Conservation (phyloP, 371 early-diverging fungal species). For the Circinella umbellata region DNA sequence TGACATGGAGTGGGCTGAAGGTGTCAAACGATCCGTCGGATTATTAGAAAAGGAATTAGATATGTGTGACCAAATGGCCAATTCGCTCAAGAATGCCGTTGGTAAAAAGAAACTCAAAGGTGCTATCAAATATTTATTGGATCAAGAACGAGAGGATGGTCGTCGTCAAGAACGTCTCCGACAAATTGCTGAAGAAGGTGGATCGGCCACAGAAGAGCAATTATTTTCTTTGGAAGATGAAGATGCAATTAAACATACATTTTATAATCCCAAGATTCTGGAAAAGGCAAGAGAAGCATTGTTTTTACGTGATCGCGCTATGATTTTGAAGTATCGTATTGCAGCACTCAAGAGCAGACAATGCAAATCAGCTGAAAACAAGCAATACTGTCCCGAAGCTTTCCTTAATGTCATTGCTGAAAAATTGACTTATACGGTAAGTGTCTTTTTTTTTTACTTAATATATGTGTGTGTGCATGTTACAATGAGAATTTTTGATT, state of each 20-base stretch:
- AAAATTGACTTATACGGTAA: slow-evolving; percentile 86
- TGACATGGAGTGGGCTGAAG: slow-evolving; percentile 92
- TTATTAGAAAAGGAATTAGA: slow-evolving; percentile 81
- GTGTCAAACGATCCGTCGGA: slow-evolving; percentile 73
- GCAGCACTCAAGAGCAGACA: slow-evolving; percentile 79
- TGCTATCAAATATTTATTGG: slow-evolving; percentile 73
- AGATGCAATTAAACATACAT: slow-evolving; percentile 48
- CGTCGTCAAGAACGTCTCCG: slow-evolving; percentile 47
- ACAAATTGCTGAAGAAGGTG: slow-evolving; percentile 30
- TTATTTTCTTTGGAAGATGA: slow-evolving; percentile 34
- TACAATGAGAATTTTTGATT: too few relatives aligned
- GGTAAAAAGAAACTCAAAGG: slow-evolving; percentile 85
- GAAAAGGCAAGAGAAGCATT: slow-evolving; percentile 84
- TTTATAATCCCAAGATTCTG: slow-evolving; percentile 74
- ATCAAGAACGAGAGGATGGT: slow-evolving; percentile 58
- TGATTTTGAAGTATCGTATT: slow-evolving; percentile 80
- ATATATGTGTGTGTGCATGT: neutral
- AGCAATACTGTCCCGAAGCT: slow-evolving; percentile 92
- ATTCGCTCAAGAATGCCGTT: slow-evolving; percentile 73
- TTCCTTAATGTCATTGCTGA: slow-evolving; percentile 90
- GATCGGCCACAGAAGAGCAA: slow-evolving; percentile 28
- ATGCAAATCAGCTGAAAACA: slow-evolving; percentile 78
- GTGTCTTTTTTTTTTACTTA: neutral
- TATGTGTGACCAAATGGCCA: slow-evolving; percentile 73
- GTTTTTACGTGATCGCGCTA: slow-evolving; percentile 72